A percentile compares a stretch with the other conserved stretches of the same genome.
phyloP scores from a whole-genome alignment of 257 asterid species.

The Scutellaria baicalensis region DNA sequence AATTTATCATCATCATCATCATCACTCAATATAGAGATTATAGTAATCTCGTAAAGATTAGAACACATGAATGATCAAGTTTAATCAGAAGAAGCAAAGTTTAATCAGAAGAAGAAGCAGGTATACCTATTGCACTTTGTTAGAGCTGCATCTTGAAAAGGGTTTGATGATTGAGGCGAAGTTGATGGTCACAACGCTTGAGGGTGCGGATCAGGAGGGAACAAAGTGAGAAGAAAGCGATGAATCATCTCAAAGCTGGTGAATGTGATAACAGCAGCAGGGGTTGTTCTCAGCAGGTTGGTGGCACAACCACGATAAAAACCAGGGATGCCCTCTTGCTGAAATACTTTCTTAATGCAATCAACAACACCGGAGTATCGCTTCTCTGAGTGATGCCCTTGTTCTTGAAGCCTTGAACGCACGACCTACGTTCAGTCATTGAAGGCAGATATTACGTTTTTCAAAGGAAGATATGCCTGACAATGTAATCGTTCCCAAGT shows the following conservation, averaged over 20 bases:
- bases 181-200: conserved; percentile 37
- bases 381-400: conserved; percentile 90
- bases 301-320: conserved; percentile 96
- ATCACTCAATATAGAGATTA: not conserved
- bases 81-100: too few relatives aligned
- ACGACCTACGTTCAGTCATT: conserved; percentile 54
- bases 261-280: conserved; percentile 94
- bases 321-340: conserved; percentile 72
- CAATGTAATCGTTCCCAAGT: too few relatives aligned
- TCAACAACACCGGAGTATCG: conserved; percentile 79
- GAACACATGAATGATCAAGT: too few relatives aligned
- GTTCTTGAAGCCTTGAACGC: conserved; percentile 96
- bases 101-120: not conserved
- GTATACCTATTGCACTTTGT: not conserved
- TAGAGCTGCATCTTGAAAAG: not conserved
- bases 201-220: conserved; percentile 68
- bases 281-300: conserved; percentile 85
- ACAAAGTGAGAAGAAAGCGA: conserved; percentile 61
- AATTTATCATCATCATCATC: conserved; percentile 30
- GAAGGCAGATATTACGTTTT: not conserved
- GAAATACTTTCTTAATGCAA: conserved; percentile 70
- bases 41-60: not conserved
- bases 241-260: conserved; percentile 99
- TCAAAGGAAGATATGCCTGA: not conserved
- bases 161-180: not conserved